Base-by-base conservation (phyloP, 208 protist species). In the Leishmania arabica region DNA sequence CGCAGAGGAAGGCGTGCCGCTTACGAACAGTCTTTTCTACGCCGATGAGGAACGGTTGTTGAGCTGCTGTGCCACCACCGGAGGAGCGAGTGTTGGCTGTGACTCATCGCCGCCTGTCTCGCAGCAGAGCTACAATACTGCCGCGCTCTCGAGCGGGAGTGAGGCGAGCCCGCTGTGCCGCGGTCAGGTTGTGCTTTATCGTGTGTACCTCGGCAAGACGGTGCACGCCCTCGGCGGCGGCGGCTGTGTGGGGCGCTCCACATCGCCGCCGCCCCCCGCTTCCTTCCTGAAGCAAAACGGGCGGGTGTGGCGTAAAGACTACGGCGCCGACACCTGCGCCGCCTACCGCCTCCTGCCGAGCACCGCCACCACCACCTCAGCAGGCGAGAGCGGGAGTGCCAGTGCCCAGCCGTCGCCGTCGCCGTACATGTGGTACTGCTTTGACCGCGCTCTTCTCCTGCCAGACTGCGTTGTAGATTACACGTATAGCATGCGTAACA, bases 391-490 rank as follows among this genome's bases (percentile, higher is more conserved):
- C 60, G 54, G 54, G n/a, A 54, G 47, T 49, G 11, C 49, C 66
- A 65, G 19, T 17, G n/a, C 68, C 65, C 79, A 24, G 75, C 81
- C 62, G 83, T 84, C 24, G 71, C 82, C 68, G 81, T 85, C 77
- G 49, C 80, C 77, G 37, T 85, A 82, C 62, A 90, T 95, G 78
- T 98, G 96, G 95, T 93, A 97, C 84, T 90, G 91, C 82, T 95
- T 98, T 75, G 95, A 98, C 68, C 88, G 93, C 72, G 80, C 78
- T 56, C 83, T 97, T 40, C 70, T 97, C 13, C 82, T 98, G 62
- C 93, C 95, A 0, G 94, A 98, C 80, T 97, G 92, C 70, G 85
- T 98, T 40, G 89, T 98, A 37, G 95, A 98, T 68, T 97, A 93
- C 88, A 88, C 79, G 53, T 97, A 97, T 86, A 92, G 80, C 40